phyloP scores from a whole-genome alignment of 129 eudicot species.

The Flaveria trinervia region DNA sequence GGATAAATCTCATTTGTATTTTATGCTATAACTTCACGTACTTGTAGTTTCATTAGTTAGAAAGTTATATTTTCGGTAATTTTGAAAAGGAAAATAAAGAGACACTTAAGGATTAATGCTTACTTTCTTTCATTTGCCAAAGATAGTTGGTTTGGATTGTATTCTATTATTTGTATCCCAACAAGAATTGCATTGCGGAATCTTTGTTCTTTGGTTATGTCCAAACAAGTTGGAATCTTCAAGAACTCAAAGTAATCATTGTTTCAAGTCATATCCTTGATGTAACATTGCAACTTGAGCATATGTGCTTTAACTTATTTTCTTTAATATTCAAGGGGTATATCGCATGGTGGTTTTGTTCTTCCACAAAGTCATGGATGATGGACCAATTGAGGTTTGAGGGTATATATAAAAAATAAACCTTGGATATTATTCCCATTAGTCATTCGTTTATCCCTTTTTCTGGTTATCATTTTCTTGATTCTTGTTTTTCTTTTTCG shows the following conservation, averaged over 20 bases:
- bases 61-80: too few relatives aligned
- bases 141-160: too few relatives aligned
- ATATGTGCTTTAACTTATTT: constrained; percentile 32
- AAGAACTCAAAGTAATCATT: constrained; percentile 7
- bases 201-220: constrained; percentile 19
- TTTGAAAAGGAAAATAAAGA: too few relatives aligned
- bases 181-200: neutral
- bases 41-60: too few relatives aligned
- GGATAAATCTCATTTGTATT: too few relatives aligned
- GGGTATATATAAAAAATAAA: neutral
- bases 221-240: constrained; percentile 26
- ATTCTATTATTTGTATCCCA: too few relatives aligned
- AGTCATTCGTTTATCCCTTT: neutral
- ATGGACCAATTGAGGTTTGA: constrained; percentile 30
- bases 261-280: constrained; percentile 8
- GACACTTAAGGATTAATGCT: too few relatives aligned
- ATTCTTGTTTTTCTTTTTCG: neutral
- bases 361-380: constrained; percentile 20
- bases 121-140: too few relatives aligned
- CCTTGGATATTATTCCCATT: constrained; percentile 24
- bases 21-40: too few relatives aligned
- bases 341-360: constrained; percentile 25
- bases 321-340: constrained; percentile 19
- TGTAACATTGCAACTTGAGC: constrained; percentile 35
- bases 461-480: neutral